Evolutionary conservation across 192 early-diverging fungal genomes (phyloP), one percentile per base, ranked within the genome.

Genomic region (Gryganskiella cystojenkinii): DNA sequence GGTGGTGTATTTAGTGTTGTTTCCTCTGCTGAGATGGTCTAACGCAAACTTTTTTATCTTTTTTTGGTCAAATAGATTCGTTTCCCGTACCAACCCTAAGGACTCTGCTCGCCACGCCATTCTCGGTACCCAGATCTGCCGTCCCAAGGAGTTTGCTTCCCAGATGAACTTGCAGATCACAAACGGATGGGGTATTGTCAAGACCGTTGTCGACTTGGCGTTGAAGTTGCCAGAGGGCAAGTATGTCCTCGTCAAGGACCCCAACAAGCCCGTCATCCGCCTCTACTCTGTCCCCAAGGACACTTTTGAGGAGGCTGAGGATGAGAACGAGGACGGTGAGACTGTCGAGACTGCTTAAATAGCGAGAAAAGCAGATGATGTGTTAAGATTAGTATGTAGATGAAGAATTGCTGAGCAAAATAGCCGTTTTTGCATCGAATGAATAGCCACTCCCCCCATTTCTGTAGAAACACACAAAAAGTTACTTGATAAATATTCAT

Each of bases 101-200:
- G 95, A 98, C 63, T 83, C 88, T 51, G 85, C 86, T 15, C 86
- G 92, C 44, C 98, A 99, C 57, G 86, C 81, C 22, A 84, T 99
- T 46, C 80, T 99, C 56, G 96, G 94, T 40, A 90, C 90, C 30
- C 88, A 93, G 64, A 85, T 87, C 19, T 94, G 95, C 84, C 93
- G 94, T 64, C 98, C 98, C 19, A 82, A 83, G 43, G 98, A 99
- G 62, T 94, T 98, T 82, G 90, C 94, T 35, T 66, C 73, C 24
- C 97, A 99, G 83, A 93, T 98, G 84, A 94, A 94, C 65, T 81
- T 96, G 57, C 90, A 84, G 50, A 66, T 96, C 54, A 90, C 87
- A 64, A 96, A 94, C 56, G 95, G 90, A 13, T 99, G 98, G 98
- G 98, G 98, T 81, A 94, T 98, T 70, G 86, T 97, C 76, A 95